A percentile compares a stretch with the other conserved stretches of the same genome.
These are phyloP conservation scores for Eleusine indica DNA, from an alignment of 176 grass and related monocot species.

Conservation along the genomic window DNA sequence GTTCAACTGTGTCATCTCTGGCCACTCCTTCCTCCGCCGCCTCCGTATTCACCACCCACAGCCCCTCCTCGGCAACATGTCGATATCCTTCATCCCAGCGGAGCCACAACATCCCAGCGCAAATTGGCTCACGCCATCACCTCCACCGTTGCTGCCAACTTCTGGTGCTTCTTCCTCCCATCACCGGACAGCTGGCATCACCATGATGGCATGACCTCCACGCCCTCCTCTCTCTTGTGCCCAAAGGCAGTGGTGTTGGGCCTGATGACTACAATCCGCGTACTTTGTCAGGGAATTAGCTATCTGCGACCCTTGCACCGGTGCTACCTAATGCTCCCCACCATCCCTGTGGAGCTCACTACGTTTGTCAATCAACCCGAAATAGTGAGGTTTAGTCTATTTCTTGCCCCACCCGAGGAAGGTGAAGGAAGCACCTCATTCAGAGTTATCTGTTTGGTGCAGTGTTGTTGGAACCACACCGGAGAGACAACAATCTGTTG, in stretches of 20 bases:
- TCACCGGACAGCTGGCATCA: background rate
- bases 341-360: background rate
- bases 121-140: too few species aligned
- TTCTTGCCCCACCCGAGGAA: background rate
- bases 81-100: too few species aligned
- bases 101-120: too few species aligned
- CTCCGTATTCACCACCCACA: too few species aligned
- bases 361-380: background rate
- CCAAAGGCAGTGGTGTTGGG: background rate
- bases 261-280: background rate
- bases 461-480: too few species aligned
- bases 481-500: too few species aligned
- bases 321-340: background rate
- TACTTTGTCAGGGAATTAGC: background rate
- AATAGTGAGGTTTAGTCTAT: background rate
- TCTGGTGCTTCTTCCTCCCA: background rate
- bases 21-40: too few species aligned
- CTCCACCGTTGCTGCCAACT: background rate
- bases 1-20: too few species aligned
- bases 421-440: background rate
- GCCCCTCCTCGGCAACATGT: too few species aligned
- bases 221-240: background rate
- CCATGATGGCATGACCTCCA: background rate
- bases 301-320: background rate
- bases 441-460: conserved; percentile 23